phyloP scores from a whole-genome alignment of 2,329 filamentous ascomycete species.

The Colletotrichum phormii region DNA sequence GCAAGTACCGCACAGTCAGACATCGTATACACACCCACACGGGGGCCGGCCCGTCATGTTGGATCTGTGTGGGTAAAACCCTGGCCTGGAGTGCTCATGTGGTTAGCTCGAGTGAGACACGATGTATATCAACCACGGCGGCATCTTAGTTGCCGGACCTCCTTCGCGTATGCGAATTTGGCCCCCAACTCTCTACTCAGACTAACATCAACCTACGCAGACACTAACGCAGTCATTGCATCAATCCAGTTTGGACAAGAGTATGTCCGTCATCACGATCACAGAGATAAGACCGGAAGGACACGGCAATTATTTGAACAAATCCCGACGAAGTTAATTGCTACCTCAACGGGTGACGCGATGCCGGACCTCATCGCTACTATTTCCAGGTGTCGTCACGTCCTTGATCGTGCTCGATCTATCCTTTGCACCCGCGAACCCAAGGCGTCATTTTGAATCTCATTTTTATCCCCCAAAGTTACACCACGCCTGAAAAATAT shows the following conservation, averaged over 20 bases:
- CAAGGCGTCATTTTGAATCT: conserved; percentile 29
- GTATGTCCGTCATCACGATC: not conserved
- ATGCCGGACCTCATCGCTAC: conserved; percentile 33
- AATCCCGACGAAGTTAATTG: conserved; percentile 25
- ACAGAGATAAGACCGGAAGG: not conserved
- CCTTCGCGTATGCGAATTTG: conserved; percentile 25
- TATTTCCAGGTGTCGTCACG: conserved; percentile 38
- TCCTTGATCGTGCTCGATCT: conserved; percentile 38
- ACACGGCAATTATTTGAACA: not conserved
- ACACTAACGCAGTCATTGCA: not conserved
- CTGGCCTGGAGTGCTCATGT: conserved; percentile 15
- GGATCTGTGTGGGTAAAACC: conserved; percentile 9
- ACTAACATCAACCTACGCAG: not conserved
- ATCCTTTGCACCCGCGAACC: conserved; percentile 35
- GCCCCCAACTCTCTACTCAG: not conserved
- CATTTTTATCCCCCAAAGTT: not conserved
- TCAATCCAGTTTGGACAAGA: not conserved
- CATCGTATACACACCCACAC: conserved; percentile 12
- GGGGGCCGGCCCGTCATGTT: conserved; percentile 31
- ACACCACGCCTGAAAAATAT: conserved; percentile 2
- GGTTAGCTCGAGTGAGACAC: conserved; percentile 4
- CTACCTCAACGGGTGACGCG: conserved; percentile 35
- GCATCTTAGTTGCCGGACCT: conserved; percentile 16
- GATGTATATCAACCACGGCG: conserved; percentile 22
- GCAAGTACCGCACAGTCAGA: conserved; percentile 30